These are phyloP conservation scores for Pistacia integerrima DNA, from an alignment of 345 rosid genomes.

Conservation along the genomic window DNA sequence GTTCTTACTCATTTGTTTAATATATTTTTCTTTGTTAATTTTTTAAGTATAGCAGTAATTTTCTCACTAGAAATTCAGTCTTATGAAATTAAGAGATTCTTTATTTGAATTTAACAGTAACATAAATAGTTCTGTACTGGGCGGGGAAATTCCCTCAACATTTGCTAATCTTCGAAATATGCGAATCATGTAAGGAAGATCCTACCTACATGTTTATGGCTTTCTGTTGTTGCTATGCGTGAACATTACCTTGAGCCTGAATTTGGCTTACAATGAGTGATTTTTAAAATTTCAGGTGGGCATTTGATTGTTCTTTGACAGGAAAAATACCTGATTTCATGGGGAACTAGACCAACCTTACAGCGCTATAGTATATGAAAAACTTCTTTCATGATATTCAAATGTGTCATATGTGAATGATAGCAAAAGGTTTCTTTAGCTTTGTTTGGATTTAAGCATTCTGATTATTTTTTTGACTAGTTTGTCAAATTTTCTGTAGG, in stretches of 20 bases:
- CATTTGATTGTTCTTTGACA: constrained; percentile 34
- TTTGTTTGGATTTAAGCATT: background rate
- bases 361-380: constrained; percentile 14
- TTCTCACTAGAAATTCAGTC: no score
- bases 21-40: no score
- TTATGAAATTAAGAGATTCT: background rate
- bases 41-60: background rate
- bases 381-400: background rate
- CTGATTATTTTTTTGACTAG: background rate
- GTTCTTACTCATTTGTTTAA: no score
- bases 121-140: background rate
- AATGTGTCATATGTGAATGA: background rate
- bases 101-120: constrained; percentile 1
- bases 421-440: background rate
- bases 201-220: background rate
- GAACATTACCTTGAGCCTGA: background rate
- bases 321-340: constrained; percentile 44
- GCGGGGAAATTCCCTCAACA: constrained; percentile 15
- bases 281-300: constrained; percentile 31
- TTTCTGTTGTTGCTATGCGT: no score
- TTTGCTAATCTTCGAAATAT: constrained; percentile 5
- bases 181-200: constrained; percentile 4
- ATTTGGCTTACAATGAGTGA: background rate
- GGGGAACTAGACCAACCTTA: constrained; percentile 36
- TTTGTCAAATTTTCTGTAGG: constrained; percentile 36